Evolutionary conservation across 169 alveolate genomes (phyloP), one percentile per base, ranked within the genome.

Genomic region (Neospora caninum): DNA sequence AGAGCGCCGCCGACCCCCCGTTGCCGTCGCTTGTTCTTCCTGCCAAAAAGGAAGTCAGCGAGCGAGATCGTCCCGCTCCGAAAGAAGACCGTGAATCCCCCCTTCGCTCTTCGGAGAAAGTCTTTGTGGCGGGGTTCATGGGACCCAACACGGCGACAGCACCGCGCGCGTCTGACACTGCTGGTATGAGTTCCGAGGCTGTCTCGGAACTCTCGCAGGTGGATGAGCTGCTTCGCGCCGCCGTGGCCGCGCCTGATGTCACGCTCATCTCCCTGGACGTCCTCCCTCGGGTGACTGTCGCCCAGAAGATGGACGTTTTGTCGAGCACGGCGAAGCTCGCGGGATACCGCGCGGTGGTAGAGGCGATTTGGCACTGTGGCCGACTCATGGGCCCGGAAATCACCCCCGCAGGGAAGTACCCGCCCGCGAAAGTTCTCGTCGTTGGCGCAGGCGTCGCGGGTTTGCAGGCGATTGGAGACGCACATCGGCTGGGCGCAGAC

Each of bases 381-480:
- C 96, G 98, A 89, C 97, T 97, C 96, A 96, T 98, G 73, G 96
- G 97, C 67, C 96, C 97, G 38, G 97, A 97, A 91, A 96, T 97
- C 94, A 98, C 99, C 25, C 99, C 99, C n/a, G 99, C 99, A 29
- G 99, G 99, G 58, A 97, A 96, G 93, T 96, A 97, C 82, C 98
- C 98, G 84, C 99, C 99, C 4, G 98, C 99, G 39, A 97, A 97
- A 83, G 99, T 98, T 83, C 93, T 98, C 84, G 98, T 98, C 36
- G 96, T 98, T 80, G 99, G 99, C 92, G 99, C 98, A 41, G 99
- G 99, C 29, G 99, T 98, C n/a, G 99, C 99, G 29, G 99, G 99
- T 18, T 96, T 98, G 88, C 98, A 98, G 69, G 98, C 99, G 49
- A 97, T 98, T 92, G 99, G 98, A 36, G 97, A 98, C 49, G 99